phyloP scores from a whole-genome alignment of 2,329 filamentous ascomycete genomes.

The Claviceps paspali region DNA sequence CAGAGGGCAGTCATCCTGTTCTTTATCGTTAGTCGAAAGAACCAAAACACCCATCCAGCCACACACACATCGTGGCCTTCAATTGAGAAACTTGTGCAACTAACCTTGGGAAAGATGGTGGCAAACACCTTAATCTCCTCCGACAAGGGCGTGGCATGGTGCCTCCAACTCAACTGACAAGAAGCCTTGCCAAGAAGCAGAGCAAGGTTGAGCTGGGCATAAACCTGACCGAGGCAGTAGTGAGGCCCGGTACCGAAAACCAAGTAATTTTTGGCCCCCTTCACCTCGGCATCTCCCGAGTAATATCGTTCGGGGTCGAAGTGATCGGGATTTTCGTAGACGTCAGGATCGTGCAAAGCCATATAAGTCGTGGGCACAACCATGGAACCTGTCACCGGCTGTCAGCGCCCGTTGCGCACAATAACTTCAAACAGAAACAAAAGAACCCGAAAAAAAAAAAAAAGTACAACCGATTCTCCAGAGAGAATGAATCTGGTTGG shows the following conservation, averaged over 20 bases:
- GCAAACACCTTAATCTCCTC: constrained; percentile 98
- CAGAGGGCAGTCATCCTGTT: constrained; percentile 68
- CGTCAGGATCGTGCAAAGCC: constrained; percentile 80
- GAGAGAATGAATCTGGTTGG: too few relatives aligned
- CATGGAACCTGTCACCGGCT: constrained; percentile 53
- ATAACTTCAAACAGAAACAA: too few relatives aligned
- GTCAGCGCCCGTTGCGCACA: not conserved
- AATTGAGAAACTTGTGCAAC: constrained; percentile 17
- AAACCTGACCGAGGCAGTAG: constrained; percentile 90
- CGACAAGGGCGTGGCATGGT: constrained; percentile 66
- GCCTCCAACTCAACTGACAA: constrained; percentile 76
- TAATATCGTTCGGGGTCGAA: constrained; percentile 92
- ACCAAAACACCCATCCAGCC: too few relatives aligned
- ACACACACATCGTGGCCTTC: too few relatives aligned
- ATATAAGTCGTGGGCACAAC: constrained; percentile 84
- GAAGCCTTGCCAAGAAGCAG: constrained; percentile 83
- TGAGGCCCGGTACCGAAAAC: constrained; percentile 93
- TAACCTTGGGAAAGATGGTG: constrained; percentile 90
- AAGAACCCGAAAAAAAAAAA: too few relatives aligned
- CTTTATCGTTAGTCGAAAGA: not conserved
- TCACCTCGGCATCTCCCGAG: constrained; percentile 72
- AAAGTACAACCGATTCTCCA: too few relatives aligned
- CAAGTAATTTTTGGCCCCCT: constrained; percentile 82
- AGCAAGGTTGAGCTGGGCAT: constrained; percentile 78
- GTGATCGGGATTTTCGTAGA: constrained; percentile 75